Evolutionary conservation across 2,329 filamentous ascomycete genomes (phyloP).

Genomic region (Alternaria postmessia): DNA sequence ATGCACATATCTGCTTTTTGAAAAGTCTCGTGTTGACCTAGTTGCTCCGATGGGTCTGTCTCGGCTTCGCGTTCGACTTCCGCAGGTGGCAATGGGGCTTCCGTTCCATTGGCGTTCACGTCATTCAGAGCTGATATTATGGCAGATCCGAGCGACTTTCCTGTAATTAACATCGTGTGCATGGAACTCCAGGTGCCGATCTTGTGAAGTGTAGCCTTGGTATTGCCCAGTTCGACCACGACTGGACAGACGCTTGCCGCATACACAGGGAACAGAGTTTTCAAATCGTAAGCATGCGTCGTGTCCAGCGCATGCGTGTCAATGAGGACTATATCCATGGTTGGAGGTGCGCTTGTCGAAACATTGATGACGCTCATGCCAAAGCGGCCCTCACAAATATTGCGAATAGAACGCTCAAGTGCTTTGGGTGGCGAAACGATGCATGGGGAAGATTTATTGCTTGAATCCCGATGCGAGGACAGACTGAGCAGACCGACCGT

Average conservation of each 20-base stretch:
- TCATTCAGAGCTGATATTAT: constrained; percentile 6
- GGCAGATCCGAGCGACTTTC: constrained; percentile 4
- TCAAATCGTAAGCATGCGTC: background rate
- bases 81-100: background rate
- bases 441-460: background rate
- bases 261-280: background rate
- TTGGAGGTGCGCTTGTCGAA: background rate
- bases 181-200: background rate
- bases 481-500: constrained; percentile 9
- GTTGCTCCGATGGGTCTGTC: background rate
- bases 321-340: constrained; percentile 9
- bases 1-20: background rate
- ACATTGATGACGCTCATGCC: constrained; percentile 8
- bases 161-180: constrained; percentile 5
- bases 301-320: constrained; percentile 10
- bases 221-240: constrained; percentile 6
- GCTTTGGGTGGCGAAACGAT: constrained; percentile 4
- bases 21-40: background rate
- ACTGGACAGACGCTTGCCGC: background rate
- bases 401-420: constrained; percentile 9
- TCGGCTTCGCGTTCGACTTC: background rate
- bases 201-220: background rate
- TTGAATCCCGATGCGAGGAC: background rate
- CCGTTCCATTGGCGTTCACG: background rate
- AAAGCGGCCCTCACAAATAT: constrained; percentile 11